phyloP scores from a whole-genome alignment of 140 eudicot species.

The Erigeron philadelphicus region DNA sequence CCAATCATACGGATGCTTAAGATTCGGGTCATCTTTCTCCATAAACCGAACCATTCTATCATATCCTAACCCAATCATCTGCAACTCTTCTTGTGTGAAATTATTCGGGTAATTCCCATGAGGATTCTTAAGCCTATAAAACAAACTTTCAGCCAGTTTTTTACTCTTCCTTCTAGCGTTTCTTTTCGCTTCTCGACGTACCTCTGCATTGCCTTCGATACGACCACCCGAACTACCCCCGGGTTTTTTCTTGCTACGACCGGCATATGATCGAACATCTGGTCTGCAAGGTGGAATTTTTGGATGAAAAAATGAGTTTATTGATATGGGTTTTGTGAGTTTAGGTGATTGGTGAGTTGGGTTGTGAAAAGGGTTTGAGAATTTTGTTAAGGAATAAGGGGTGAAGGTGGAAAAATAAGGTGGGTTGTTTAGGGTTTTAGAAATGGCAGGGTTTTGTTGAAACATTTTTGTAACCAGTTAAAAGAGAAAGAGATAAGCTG shows the following conservation, averaged over 20 bases:
- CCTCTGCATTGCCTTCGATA: conserved; percentile 64
- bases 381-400: conserved; percentile 31
- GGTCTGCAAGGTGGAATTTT: conserved; percentile 33
- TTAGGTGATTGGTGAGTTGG: conserved; percentile 25
- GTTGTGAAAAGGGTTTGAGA: conserved; percentile 44
- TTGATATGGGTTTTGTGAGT: conserved; percentile 27
- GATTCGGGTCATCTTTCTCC: conserved; percentile 84
- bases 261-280: conserved; percentile 66
- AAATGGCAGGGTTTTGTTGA: conserved; percentile 37
- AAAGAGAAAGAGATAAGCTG: neutral
- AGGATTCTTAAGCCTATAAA: conserved; percentile 79
- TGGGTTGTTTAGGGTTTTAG: conserved; percentile 64
- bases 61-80: conserved; percentile 88
- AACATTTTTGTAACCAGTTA: conserved; percentile 35
- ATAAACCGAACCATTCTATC: conserved; percentile 91
- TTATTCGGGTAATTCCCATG: conserved; percentile 72
- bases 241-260: conserved; percentile 66
- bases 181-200: conserved; percentile 64
- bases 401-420: conserved; percentile 34
- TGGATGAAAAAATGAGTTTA: conserved; percentile 21
- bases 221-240: conserved; percentile 61
- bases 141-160: conserved; percentile 72
- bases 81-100: conserved; percentile 73
- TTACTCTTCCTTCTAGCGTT: conserved; percentile 64
- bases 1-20: conserved; percentile 92